These are phyloP conservation scores for Trapa incisa DNA, from an alignment of 345 rosid genomes.

Conservation along the genomic window DNA sequence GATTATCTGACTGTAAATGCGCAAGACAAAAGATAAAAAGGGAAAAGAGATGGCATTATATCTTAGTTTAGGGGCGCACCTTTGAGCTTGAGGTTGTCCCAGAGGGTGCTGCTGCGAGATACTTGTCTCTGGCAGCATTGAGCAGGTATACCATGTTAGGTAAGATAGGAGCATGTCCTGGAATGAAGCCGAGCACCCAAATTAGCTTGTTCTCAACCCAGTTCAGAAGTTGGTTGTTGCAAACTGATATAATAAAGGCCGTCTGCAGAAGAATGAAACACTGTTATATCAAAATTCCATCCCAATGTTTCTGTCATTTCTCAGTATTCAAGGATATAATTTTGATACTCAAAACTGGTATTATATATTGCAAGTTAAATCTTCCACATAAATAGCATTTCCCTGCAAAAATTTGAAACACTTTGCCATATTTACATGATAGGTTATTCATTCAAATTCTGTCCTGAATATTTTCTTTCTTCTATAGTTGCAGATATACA, in stretches of 20 bases:
- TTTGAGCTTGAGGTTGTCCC: constrained; percentile 34
- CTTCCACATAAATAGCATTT: background rate
- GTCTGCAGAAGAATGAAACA: constrained; percentile 41
- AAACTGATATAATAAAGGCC: constrained; percentile 68
- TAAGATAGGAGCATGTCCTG: constrained; percentile 51
- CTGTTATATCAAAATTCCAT: background rate
- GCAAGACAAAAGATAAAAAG: background rate
- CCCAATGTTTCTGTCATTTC: background rate
- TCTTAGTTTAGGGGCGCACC: constrained; percentile 20
- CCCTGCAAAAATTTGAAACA: background rate
- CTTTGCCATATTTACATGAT: background rate
- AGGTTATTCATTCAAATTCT: background rate
- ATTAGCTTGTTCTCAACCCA: constrained; percentile 90
- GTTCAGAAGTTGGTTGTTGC: constrained; percentile 79
- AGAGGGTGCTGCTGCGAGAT: constrained; percentile 38
- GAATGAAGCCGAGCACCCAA: constrained; percentile 64
- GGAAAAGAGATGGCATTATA: background rate
- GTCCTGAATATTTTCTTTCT: background rate
- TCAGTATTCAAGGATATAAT: background rate
- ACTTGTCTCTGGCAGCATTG: constrained; percentile 47
- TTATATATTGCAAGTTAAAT: background rate
- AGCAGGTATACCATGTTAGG: constrained; percentile 47
- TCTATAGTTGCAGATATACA: background rate
- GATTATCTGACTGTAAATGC: background rate
- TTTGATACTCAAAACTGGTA: background rate